Base-by-base conservation (phyloP, 768 basidiomycete species). In the Panaeolus papilionaceus region DNA sequence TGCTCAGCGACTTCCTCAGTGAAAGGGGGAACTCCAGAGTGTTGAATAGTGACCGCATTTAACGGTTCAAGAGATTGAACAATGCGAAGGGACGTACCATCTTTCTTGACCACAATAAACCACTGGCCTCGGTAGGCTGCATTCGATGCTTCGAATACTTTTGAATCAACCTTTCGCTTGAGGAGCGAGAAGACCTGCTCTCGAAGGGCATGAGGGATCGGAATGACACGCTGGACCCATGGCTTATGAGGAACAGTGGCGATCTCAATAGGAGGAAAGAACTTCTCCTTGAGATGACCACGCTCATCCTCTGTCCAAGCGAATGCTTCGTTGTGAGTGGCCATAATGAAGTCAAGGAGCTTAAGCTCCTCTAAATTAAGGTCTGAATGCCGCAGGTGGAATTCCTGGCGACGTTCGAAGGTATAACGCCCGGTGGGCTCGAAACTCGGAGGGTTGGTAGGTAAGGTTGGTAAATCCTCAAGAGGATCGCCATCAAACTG, bases 101-200 rank as follows among this genome's bases (percentile, higher is more conserved):
- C 75, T 66, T 79, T 78, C 71, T 80, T 79, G 7, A 71, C 9
- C 3, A 83, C 77, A 45, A 76, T 79, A 63, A 81, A 84, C 79
- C 77, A 81, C 16, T 74, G 65, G 0, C 79, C 79, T 0, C 77
- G 70, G 38, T 84, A 84, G 0, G 80, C 79, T 0, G 74, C 33
- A 33, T 33, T 33, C 33, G 33, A 33, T 3, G 33, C 33, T 33
- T 33, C 33, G 33, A 33, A 33, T 33, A 33, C 33, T 5, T 33
- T 33, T 5, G 33, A 33, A 5, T 33, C 33, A 33, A 33, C 33
- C 33, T 33, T 33, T 5, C 33, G 33, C 33, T 33, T 33, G 5
- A 33, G 33, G 33, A 33, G 33, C 3, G 33, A 33, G 5, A 33
- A 33, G 33, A 33, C 33, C 33, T 33, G 33, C 3, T 33, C 33